Base-by-base conservation (phyloP, 148 eudicot species). In the Rhododendron simsii region DNA sequence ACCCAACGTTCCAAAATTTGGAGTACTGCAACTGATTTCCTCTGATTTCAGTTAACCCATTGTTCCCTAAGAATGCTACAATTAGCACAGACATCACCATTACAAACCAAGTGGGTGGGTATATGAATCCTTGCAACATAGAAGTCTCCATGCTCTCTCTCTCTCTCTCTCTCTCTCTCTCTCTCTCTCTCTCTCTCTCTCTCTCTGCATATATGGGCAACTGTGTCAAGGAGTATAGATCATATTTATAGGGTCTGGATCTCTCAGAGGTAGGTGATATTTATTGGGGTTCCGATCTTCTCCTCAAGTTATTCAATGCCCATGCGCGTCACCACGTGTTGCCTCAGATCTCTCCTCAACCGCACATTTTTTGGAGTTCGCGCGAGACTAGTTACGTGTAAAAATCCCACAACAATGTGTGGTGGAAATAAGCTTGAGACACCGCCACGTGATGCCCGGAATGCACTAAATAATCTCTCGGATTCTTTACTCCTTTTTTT, bases 11-110 rank as follows among this genome's bases (percentile, higher is more conserved):
- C 86, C 84, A 78, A 28, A 91, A 88, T 55, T 91, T 91, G 16
- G 93, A 91, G 61, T 91, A 91, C 74, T 89, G 86, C 88, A 91
- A 55, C 74, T 89, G 84, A 61, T 89, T 89, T 14, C 93, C 93
- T 47, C 55, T 89, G 2, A 78, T 55, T 65, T 91, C 93, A 80
- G 41, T 53, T 50, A 78, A 39, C 39, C 92, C 92, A 0, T 80
- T 86, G 67, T 69, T 86, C 20, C 83, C 79, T 18, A 87, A 16
- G 5, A 87, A 82, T 7, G 53, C 77, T 28, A 51, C 7, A 3
- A 83, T 81, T 11, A 88, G 47, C 67, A 84, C 89, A 6, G 87
- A 86, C 90, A 86, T 88, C 59, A 90, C 90, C 6, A 84, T 84
- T 3, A 90, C 3, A 59, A 84, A 85, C 86, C 80, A 45, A 26